Conservation (phyloP, 805 yeast species). For the Candida jianshihensis region DNA sequence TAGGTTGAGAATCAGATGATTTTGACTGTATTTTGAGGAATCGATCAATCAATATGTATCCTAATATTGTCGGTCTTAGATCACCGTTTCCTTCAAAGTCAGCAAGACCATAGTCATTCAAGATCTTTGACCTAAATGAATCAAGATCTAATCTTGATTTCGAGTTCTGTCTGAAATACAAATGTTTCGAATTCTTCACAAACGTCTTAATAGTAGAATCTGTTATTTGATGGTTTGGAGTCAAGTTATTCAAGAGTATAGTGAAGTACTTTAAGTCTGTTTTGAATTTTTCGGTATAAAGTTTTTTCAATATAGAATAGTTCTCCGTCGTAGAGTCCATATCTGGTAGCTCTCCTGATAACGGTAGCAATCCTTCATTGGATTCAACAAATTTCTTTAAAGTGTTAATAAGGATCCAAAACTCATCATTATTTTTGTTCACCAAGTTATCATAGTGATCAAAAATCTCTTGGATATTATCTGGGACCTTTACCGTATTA, state of each 20-base stretch:
- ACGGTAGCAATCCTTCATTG: conserved; percentile 44
- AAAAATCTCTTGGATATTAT: conserved; percentile 21
- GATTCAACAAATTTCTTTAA: conserved; percentile 42
- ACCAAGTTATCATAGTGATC: conserved; percentile 7
- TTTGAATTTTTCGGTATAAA: conserved; percentile 51
- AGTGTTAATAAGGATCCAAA: conserved; percentile 60
- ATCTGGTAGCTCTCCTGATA: conserved; percentile 75
- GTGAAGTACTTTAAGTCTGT: conserved; percentile 39
- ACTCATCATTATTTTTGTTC: conserved; percentile 1
- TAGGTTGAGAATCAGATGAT: not conserved
- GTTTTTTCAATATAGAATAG: conserved; percentile 49
- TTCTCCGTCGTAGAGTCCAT: conserved; percentile 73
- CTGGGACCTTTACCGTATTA: conserved; percentile 27
- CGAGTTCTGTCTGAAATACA: conserved; percentile 21
- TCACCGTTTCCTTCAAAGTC: not conserved
- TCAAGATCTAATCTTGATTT: not conserved
- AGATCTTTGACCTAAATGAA: conserved; percentile 1
- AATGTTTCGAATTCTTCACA: conserved; percentile 52
- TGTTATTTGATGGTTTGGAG: conserved; percentile 20
- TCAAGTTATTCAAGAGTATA: conserved; percentile 23
- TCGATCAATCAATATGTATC: not conserved
- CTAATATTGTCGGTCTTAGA: not conserved
- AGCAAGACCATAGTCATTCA: not conserved
- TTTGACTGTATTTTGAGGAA: not conserved
- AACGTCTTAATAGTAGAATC: conserved; percentile 38